A percentile compares a stretch with the other conserved stretches of the same genome.
These are phyloP conservation scores for Scheffersomyces ergatensis DNA, from an alignment of 805 yeast species.

Conservation along the genomic window DNA sequence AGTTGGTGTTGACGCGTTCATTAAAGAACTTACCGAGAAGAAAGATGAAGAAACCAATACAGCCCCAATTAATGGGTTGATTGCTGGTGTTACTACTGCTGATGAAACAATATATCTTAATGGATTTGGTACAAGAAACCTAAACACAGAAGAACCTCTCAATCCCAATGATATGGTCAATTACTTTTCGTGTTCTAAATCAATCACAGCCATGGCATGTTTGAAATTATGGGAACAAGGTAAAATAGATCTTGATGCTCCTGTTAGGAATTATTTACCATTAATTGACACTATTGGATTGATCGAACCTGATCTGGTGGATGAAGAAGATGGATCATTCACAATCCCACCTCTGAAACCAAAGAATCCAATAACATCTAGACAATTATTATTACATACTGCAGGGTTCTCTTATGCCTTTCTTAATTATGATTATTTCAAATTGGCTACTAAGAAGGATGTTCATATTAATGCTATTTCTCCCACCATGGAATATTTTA, in stretches of 20 bases:
- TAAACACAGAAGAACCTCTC: slow-evolving; percentile 12
- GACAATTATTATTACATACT: slow-evolving; percentile 28
- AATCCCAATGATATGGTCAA: slow-evolving; percentile 16
- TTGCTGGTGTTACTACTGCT: slow-evolving; percentile 26
- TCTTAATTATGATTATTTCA: slow-evolving; percentile 24
- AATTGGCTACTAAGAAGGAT: slow-evolving; percentile 17
- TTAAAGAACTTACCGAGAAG: background rate
- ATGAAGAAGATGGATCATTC: slow-evolving; percentile 21
- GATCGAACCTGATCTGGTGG: slow-evolving; percentile 23
- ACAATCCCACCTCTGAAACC: slow-evolving; percentile 21
- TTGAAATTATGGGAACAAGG: slow-evolving; percentile 32
- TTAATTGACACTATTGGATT: slow-evolving; percentile 23
- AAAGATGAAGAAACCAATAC: slow-evolving; percentile 4
- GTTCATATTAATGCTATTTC: slow-evolving; percentile 13
- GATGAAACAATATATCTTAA: slow-evolving; percentile 21
- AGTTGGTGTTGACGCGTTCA: background rate
- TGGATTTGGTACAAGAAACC: slow-evolving; percentile 17
- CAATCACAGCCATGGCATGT: slow-evolving; percentile 35
- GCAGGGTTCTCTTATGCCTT: slow-evolving; percentile 37
- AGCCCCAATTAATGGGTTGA: slow-evolving; percentile 19
- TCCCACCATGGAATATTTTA: slow-evolving; percentile 23
- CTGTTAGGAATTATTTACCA: slow-evolving; percentile 32
- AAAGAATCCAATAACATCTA: slow-evolving; percentile 18
- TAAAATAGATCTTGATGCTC: slow-evolving; percentile 28
- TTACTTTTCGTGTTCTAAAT: slow-evolving; percentile 30